A percentile compares a stretch with the other conserved stretches of the same genome.
Conservation (phyloP, 768 basidiomycete species). For the Roridomyces roridus region DNA sequence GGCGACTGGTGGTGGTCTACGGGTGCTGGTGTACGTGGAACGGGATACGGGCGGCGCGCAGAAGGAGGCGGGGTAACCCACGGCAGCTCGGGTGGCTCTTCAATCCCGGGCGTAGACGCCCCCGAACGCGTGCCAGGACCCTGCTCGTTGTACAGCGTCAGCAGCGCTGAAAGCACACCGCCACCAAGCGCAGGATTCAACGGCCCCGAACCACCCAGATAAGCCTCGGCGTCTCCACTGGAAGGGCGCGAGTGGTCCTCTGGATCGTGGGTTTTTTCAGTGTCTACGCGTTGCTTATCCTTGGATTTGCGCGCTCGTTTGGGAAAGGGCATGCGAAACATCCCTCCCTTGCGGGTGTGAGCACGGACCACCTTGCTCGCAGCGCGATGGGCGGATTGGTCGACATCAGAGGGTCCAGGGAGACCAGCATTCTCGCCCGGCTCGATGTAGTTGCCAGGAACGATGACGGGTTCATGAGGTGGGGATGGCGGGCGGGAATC, state of each 20-base stretch:
- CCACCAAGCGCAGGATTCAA: slow-evolving; percentile 36
- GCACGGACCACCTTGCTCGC: slow-evolving; percentile 52
- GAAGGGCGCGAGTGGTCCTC: slow-evolving; percentile 15
- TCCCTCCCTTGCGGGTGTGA: slow-evolving; percentile 44
- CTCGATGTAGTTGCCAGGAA: slow-evolving; percentile 65
- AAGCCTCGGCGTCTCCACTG: slow-evolving; percentile 31
- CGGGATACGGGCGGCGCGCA: neutral
- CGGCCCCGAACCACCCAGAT: slow-evolving; percentile 14
- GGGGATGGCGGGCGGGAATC: slow-evolving; percentile 28
- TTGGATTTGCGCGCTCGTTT: neutral
- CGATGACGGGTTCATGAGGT: slow-evolving; percentile 31
- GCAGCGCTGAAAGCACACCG: slow-evolving; percentile 69
- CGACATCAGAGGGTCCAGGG: slow-evolving; percentile 39
- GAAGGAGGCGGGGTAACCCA: slow-evolving; percentile 12
- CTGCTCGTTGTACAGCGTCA: slow-evolving; percentile 64
- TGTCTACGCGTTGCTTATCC: slow-evolving; percentile 13
- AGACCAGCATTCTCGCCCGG: slow-evolving; percentile 70
- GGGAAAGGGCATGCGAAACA: neutral
- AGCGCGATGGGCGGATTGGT: slow-evolving; percentile 31
- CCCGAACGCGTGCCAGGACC: slow-evolving; percentile 16
- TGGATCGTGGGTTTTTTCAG: slow-evolving; percentile 11
- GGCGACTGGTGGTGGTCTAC: too few relatives aligned
- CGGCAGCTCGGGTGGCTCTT: slow-evolving; percentile 16
- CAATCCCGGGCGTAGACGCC: slow-evolving; percentile 26
- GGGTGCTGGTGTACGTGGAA: neutral